A percentile compares a stretch with the other conserved stretches of the same genome.
Evolutionary conservation across 2,329 filamentous ascomycete genomes (phyloP).

Genomic region (Phialophora verrucosa): DNA sequence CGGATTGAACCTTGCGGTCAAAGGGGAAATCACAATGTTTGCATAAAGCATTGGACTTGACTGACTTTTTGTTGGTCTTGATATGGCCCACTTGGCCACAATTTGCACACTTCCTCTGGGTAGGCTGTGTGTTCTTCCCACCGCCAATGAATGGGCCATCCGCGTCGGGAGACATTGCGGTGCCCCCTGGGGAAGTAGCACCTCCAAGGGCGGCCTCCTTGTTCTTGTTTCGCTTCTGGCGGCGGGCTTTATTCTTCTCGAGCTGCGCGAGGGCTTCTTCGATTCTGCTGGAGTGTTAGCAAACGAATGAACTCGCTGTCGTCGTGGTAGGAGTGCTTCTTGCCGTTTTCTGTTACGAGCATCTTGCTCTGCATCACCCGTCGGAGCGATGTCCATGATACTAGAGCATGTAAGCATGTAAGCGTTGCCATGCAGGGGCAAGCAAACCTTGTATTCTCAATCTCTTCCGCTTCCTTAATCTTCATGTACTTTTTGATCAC

Average conservation of each 20-base stretch:
- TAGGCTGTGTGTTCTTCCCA: conserved; percentile 69
- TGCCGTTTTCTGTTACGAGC: conserved; percentile 65
- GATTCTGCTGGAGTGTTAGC: conserved; percentile 56
- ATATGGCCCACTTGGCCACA: conserved; percentile 97
- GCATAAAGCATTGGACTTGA: conserved; percentile 39
- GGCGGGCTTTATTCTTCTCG: conserved; percentile 76
- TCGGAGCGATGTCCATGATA: conserved; percentile 54
- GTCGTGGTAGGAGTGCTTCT: conserved; percentile 10
- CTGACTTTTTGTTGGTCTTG: conserved; percentile 98
- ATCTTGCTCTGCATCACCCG: conserved; percentile 70
- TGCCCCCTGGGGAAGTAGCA: conserved; percentile 38
- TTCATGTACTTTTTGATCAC: conserved; percentile 90
- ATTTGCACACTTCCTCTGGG: conserved; percentile 89
- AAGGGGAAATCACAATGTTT: conserved; percentile 37
- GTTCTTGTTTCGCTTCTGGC: conserved; percentile 63
- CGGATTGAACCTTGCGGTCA: conserved; percentile 31
- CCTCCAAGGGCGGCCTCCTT: conserved; percentile 29
- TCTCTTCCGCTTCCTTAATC: conserved; percentile 72
- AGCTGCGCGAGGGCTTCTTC: conserved; percentile 54
- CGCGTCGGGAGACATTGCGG: conserved; percentile 52
- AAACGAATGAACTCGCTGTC: conserved; percentile 31
- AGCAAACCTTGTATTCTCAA: conserved; percentile 74
- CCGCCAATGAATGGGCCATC: conserved; percentile 62
- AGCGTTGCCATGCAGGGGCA: neutral
- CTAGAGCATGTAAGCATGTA: conserved; percentile 28